Evolutionary conservation across 2,329 filamentous ascomycete species (phyloP), one percentile per base, ranked within the genome.

Genomic region (Aspergillus amoenus): DNA sequence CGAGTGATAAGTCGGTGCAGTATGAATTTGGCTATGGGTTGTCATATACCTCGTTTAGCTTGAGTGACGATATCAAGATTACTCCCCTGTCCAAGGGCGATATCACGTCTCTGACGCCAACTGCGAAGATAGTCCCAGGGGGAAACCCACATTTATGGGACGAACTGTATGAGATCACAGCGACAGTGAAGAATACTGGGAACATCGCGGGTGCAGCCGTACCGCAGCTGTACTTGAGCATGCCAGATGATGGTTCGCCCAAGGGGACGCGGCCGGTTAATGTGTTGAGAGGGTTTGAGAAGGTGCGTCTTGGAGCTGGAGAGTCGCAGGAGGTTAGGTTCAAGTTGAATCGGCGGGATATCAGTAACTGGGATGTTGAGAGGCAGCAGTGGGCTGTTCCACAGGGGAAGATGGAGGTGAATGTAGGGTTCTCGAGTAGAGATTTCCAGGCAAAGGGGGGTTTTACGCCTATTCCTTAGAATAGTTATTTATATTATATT

Each of bases 171-270:
- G 60, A 46, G 3, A 34, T 65, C 17, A 83, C 83, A 0, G 87
- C 85, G 0, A 85, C 82, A 15, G 81, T 94, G 61, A 87, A 81
- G 63, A 94, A 95, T 79, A 90, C 83, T 3, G 90, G 90, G 34
- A 67, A 73, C 0, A 64, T 85, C 0, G 79, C 73, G 1, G 88
- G 89, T 27, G 88, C 91, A 41, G 89, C 91, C 68, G 82, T 93
- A 1, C 81, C 86, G 0, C 90, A 94, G 79, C 55, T 68, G 2
- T 67, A 68, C 27, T 24, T 68, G 76, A 30, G 34, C 17, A 59
- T 58, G 44, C 66, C 62, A 1, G 7, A n/a, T 2, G 52, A 52
- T 21, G 49, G 49, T n/a, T 73, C 71, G 4, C 61, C 71, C 2
- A 71, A 76, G 5, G 27, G 46, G 3, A 49, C 44, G 2, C 27